Conservation (phyloP, 164 flowering plant genomes). For the Macadamia integrifolia region DNA sequence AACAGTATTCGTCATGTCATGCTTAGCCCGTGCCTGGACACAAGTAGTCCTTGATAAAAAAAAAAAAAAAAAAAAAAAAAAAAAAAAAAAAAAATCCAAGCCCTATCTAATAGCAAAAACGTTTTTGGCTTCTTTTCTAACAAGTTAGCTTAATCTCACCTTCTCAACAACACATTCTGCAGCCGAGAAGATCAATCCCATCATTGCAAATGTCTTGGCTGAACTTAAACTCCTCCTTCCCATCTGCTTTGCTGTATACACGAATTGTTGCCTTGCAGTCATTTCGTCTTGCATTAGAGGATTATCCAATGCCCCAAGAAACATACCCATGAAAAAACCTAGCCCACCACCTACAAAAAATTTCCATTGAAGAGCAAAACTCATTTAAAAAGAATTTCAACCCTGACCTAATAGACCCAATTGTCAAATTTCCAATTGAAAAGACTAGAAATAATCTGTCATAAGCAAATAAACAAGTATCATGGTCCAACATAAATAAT, state of each 20-base stretch:
- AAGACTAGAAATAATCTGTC: neutral
- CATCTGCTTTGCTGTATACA: conserved; percentile 81
- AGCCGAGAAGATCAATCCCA: conserved; percentile 88
- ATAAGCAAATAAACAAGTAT: neutral
- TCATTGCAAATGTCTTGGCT: conserved; percentile 77
- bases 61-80: too few species aligned
- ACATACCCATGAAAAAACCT: conserved; percentile 78
- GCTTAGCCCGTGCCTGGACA: conserved; percentile 79
- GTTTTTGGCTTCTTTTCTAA: neutral
- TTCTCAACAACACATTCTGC: conserved; percentile 88
- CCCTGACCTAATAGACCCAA: neutral
- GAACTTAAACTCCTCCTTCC: conserved; percentile 70
- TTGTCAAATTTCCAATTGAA: neutral
- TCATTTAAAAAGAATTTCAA: neutral
- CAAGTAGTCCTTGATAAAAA: conserved; percentile 2
- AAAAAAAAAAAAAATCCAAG: neutral
- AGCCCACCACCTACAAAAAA: conserved; percentile 79
- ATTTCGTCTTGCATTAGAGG: conserved; percentile 75
- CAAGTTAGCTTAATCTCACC: conserved; percentile 27
- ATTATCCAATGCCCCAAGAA: conserved; percentile 79
- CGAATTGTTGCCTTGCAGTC: conserved; percentile 68
- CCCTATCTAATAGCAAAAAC: neutral
- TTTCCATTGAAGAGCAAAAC: neutral
- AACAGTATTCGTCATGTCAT: conserved; percentile 77
- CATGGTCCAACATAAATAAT: too few species aligned